These are phyloP conservation scores for Rhizopus stolonifer DNA, from an alignment of 371 early-diverging fungal species.

Conservation along the genomic window DNA sequence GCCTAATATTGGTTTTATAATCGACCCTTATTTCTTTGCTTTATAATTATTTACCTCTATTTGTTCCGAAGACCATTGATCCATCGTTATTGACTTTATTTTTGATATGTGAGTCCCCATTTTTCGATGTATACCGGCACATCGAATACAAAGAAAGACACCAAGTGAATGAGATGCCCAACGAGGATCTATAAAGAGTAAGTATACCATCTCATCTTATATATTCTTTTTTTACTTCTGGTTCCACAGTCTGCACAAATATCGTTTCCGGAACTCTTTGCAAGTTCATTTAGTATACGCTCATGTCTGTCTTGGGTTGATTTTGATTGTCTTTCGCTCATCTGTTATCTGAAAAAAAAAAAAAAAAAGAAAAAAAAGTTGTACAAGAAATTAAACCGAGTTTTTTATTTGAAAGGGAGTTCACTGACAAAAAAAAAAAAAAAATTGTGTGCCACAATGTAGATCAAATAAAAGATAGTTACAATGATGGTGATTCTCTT, in stretches of 20 bases:
- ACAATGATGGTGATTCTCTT: too few relatives aligned
- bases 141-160: conserved; percentile 92
- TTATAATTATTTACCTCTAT: conserved; percentile 70
- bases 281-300: conserved; percentile 66
- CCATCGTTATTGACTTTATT: conserved; percentile 89
- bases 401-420: not conserved
- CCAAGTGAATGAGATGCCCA: conserved; percentile 96
- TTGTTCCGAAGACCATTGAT: conserved; percentile 93
- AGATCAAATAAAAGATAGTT: too few relatives aligned
- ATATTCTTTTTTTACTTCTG: conserved; percentile 60
- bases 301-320: conserved; percentile 48
- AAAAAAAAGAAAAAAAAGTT: not conserved
- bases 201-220: not conserved
- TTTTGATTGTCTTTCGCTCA: conserved; percentile 42
- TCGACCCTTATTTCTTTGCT: conserved; percentile 50
- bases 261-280: conserved; percentile 73
- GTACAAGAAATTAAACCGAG: not conserved
- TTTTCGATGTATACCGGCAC: conserved; percentile 88
- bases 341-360: conserved; percentile 17
- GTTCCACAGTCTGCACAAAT: conserved; percentile 81
- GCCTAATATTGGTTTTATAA: conserved; percentile 17
- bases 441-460: too few relatives aligned
- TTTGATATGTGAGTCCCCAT: conserved; percentile 94
- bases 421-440: too few relatives aligned
- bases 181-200: conserved; percentile 72